A percentile compares a stretch with the other conserved stretches of the same genome.
phyloP scores from a whole-genome alignment of 495 filamentous ascomycete genomes.

The Trichoderma virens region DNA sequence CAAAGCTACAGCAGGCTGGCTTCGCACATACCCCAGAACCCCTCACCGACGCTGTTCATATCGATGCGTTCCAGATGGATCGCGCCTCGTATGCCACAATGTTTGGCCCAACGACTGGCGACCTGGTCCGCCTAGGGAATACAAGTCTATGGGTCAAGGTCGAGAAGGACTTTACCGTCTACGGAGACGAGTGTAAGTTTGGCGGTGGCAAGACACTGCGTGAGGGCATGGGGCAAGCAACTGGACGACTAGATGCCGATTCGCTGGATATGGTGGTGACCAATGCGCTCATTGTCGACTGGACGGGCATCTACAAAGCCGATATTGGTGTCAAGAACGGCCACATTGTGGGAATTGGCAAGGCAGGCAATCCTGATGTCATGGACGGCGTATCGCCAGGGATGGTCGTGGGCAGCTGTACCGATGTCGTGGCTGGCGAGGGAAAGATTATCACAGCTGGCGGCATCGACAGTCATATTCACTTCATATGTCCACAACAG shows the following conservation, averaged over 20 bases:
- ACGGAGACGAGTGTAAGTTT: conserved; percentile 94
- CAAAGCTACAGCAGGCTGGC: conserved; percentile 55
- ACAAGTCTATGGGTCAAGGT: conserved; percentile 91
- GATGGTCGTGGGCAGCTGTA: conserved; percentile 82
- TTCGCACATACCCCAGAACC: conserved; percentile 73
- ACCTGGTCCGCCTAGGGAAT: conserved; percentile 69
- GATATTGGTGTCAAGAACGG: conserved; percentile 94
- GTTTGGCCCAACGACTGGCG: conserved; percentile 90
- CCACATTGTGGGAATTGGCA: conserved; percentile 83
- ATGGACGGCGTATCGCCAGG: conserved; percentile 80
- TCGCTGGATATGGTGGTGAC: conserved; percentile 83
- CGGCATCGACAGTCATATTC: conserved; percentile 88
- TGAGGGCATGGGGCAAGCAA: conserved; percentile 95
- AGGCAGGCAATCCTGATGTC: conserved; percentile 92
- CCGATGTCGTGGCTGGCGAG: conserved; percentile 94
- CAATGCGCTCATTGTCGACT: conserved; percentile 89
- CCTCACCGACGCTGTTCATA: conserved; percentile 37
- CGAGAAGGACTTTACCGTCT: conserved; percentile 75
- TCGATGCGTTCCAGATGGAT: conserved; percentile 62
- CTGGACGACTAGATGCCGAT: conserved; percentile 60
- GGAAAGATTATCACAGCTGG: conserved; percentile 90
- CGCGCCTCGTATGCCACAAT: conserved; percentile 71
- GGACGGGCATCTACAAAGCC: conserved; percentile 90
- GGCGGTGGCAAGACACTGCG: conserved; percentile 91
- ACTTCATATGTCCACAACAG: conserved; percentile 97